A percentile compares a stretch with the other conserved stretches of the same genome.
Conservation (phyloP, 768 basidiomycete species). For the Coprinopsis marcescibilis region DNA sequence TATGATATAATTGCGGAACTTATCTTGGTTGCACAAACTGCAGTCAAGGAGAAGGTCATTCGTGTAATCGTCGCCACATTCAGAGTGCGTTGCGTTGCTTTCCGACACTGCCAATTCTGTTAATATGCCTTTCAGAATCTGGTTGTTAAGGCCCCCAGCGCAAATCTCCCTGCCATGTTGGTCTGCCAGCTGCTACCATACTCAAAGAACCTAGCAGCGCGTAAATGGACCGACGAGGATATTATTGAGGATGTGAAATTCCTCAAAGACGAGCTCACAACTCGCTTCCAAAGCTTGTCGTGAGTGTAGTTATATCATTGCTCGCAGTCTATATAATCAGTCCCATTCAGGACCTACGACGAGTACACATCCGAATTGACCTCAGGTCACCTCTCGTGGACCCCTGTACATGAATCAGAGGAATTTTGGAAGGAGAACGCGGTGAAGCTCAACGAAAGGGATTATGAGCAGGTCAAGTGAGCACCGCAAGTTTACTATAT, state of each 20-base stretch:
- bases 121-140: slow-evolving; percentile 56
- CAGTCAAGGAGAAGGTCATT: slow-evolving; percentile 96
- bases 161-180: slow-evolving; percentile 92
- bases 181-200: slow-evolving; percentile 84
- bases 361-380: slow-evolving; percentile 90
- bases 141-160: slow-evolving; percentile 77
- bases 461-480: slow-evolving; percentile 81
- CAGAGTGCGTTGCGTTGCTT: slow-evolving; percentile 42
- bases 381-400: slow-evolving; percentile 91
- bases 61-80: slow-evolving; percentile 91
- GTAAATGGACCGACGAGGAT: slow-evolving; percentile 96
- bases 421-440: slow-evolving; percentile 99
- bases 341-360: slow-evolving; percentile 74
- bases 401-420: slow-evolving; percentile 93
- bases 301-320: slow-evolving; percentile 31
- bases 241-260: slow-evolving; percentile 88
- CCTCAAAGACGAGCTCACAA: slow-evolving; percentile 79
- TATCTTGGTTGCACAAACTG: slow-evolving; percentile 76
- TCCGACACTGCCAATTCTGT: background rate
- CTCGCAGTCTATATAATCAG: background rate
- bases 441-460: slow-evolving; percentile 75
- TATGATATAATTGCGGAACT: slow-evolving; percentile 86
- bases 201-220: slow-evolving; percentile 70
- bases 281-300: slow-evolving; percentile 87
- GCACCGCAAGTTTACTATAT: slow-evolving; percentile 11